These are phyloP conservation scores for Porcisia deanei DNA, from an alignment of 208 protist species.

Conservation along the genomic window DNA sequence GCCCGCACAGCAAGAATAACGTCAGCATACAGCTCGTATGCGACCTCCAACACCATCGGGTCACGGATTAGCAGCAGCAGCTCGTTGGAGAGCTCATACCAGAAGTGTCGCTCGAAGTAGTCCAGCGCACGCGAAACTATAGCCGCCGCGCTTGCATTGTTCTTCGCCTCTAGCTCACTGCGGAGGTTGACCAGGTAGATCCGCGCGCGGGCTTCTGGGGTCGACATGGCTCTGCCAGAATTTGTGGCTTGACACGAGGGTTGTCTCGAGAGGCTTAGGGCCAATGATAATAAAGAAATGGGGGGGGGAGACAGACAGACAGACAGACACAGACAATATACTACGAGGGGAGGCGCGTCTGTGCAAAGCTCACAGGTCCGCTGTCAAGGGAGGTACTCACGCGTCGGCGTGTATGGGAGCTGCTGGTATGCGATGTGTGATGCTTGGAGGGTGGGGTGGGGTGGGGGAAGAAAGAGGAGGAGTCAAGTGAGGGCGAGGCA, in stretches of 20 bases:
- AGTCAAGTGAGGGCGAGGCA: neutral
- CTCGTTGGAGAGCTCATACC: slow-evolving; percentile 74
- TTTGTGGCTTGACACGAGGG: neutral
- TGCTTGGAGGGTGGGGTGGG: neutral
- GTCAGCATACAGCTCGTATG: slow-evolving; percentile 80
- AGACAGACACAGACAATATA: too few species aligned
- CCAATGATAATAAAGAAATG: neutral
- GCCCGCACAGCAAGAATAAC: slow-evolving; percentile 65
- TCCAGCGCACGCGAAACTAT: slow-evolving; percentile 37
- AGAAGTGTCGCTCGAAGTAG: slow-evolving; percentile 56
- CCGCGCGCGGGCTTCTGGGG: slow-evolving; percentile 39
- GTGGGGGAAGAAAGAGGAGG: neutral
- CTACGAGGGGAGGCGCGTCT: too few species aligned
- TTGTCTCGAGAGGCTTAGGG: neutral
- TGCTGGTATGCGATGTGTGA: neutral
- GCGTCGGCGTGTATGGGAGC: too few species aligned
- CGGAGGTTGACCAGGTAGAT: slow-evolving; percentile 55
- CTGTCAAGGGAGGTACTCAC: neutral
- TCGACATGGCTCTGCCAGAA: slow-evolving; percentile 19
- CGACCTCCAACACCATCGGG: slow-evolving; percentile 53
- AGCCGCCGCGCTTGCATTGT: slow-evolving; percentile 41
- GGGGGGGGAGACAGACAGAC: neutral
- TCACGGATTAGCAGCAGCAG: slow-evolving; percentile 70
- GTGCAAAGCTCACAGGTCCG: neutral
- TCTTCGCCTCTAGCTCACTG: slow-evolving; percentile 32